Conservation (phyloP, 768 basidiomycete genomes). For the Mycena olivaceomarginata region DNA sequence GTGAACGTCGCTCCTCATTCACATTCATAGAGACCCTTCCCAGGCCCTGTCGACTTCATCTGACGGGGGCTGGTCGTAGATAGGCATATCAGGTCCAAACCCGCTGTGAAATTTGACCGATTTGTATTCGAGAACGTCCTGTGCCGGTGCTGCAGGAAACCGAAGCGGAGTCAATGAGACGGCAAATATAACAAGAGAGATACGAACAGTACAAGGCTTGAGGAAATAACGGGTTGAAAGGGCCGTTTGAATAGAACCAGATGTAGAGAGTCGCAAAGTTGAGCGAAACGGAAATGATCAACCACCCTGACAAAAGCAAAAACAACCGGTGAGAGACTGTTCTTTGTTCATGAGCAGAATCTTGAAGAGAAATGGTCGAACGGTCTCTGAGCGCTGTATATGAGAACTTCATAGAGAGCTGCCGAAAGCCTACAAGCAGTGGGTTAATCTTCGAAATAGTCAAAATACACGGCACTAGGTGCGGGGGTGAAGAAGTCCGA, state of each 20-base stretch:
- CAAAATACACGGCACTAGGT: conserved; percentile 24
- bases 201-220: conserved; percentile 44
- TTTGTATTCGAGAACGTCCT: conserved; percentile 45
- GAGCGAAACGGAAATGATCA: conserved; percentile 29
- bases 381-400: conserved; percentile 33
- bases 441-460: conserved; percentile 19
- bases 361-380: not conserved
- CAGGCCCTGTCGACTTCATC: conserved; percentile 51
- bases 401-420: conserved; percentile 34
- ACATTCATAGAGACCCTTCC: conserved; percentile 48
- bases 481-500: conserved; percentile 29
- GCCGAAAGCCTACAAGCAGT: conserved; percentile 28
- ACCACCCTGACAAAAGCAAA: conserved; percentile 8
- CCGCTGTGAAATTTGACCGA: conserved; percentile 49
- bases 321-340: conserved; percentile 20
- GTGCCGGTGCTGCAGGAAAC: conserved; percentile 44
- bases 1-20: not conserved
- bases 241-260: conserved; percentile 36
- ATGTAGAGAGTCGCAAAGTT: conserved; percentile 36
- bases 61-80: conserved; percentile 48
- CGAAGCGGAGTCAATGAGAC: conserved; percentile 6
- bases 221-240: conserved; percentile 39
- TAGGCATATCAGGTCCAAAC: conserved; percentile 41
- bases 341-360: conserved; percentile 19
- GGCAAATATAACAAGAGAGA: not conserved